Conservation (phyloP, 495 filamentous ascomycete genomes). For the Alectoria sarmentosa region DNA sequence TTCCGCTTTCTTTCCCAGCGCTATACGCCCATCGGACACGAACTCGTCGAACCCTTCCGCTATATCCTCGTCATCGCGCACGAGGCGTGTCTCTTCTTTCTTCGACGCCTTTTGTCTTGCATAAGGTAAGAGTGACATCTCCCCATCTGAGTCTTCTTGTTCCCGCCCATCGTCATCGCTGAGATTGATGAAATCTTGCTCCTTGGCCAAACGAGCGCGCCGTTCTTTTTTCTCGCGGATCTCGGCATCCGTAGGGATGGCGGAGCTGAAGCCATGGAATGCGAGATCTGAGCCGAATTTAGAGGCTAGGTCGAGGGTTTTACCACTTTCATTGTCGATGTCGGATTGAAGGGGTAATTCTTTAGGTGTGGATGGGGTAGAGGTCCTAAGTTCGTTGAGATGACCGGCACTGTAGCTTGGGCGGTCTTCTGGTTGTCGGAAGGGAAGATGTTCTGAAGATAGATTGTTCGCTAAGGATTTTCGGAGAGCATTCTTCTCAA, state of each 20-base stretch:
- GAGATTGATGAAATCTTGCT: constrained; percentile 74
- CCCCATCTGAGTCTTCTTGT: constrained; percentile 40
- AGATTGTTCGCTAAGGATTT: constrained; percentile 40
- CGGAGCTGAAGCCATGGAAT: constrained; percentile 28
- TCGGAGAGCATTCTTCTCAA: constrained; percentile 64
- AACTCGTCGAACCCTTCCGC: constrained; percentile 92
- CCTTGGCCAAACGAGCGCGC: constrained; percentile 68
- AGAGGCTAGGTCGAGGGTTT: constrained; percentile 59
- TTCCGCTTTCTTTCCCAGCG: constrained; percentile 74
- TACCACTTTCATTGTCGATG: constrained; percentile 44
- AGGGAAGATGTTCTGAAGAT: constrained; percentile 40
- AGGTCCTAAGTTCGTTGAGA: constrained; percentile 72
- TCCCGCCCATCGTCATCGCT: constrained; percentile 39
- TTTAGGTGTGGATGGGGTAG: constrained; percentile 73
- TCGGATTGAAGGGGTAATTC: constrained; percentile 37
- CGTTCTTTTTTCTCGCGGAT: constrained; percentile 90
- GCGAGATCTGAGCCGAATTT: constrained; percentile 50
- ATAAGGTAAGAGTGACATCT: constrained; percentile 37
- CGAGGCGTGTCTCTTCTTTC: constrained; percentile 57
- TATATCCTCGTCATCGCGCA: constrained; percentile 87
- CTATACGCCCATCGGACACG: constrained; percentile 73
- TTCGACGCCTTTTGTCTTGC: constrained; percentile 39
- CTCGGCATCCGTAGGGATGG: constrained; percentile 78
- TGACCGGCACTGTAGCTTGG: constrained; percentile 85
- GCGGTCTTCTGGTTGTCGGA: constrained; percentile 55